Base-by-base conservation (phyloP, 441 rosid genomes). In the Dalechampia spathulata region DNA sequence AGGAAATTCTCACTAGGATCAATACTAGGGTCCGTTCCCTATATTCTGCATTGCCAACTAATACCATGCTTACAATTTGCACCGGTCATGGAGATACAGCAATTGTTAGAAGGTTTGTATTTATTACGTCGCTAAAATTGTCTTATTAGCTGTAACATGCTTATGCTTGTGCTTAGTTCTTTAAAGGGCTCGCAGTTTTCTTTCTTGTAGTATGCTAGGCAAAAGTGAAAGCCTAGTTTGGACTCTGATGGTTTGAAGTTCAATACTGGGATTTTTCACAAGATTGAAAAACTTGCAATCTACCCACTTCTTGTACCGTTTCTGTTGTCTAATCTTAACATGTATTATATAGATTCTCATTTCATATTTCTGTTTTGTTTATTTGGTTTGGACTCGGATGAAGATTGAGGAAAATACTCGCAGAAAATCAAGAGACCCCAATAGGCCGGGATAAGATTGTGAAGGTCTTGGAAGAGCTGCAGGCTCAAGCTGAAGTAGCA, bases 81-180 rank as follows among this genome's bases (percentile, higher is more conserved):
- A 86, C 97, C 0, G 97, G 96, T 50, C 99, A 90, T 64, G 99
- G 99, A 66, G 93, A 94, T 79, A 90, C 76, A 10, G 86, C 94
- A 42, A 69, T 75, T 50, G 94, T 90, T 54, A 79, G 81, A 63
- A 84, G 95, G 99, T 94, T 57, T 28, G 72, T 61, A 28, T 52
- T 14, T 40, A 6, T 48, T 26, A n/a, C 15, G 13, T 40, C 20
- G 30, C 37, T 28, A 26, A 6, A 19, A 44, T 19, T 48, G 5
- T 40, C 25, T 37, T 14, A 38, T 13, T 38, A 12, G 16, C 4
- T 22, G 30, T 26, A n/a, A n/a, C n/a, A n/a, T n/a, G n/a, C n/a
- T n/a, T n/a, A n/a, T n/a, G n/a, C n/a, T n/a, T n/a, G n/a, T n/a
- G n/a, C n/a, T n/a, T n/a, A n/a, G n/a, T n/a, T n/a, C n/a, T n/a